A percentile compares a stretch with the other conserved stretches of the same genome.
Conservation (phyloP, 805 yeast species). For the Deakozyma indianensis region DNA sequence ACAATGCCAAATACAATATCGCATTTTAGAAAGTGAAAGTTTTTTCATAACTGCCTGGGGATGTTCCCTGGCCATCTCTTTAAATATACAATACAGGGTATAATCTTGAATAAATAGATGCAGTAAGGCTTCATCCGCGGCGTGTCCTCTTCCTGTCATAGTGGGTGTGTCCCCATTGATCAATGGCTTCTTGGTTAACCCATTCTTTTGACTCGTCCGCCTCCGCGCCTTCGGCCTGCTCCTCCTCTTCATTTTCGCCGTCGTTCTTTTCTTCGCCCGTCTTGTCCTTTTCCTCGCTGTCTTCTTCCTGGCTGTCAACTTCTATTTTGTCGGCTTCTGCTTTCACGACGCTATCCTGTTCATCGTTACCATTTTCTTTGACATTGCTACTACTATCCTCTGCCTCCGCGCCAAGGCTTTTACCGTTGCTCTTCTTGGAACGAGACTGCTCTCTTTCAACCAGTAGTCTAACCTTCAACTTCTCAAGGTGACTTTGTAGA, state of each 20-base stretch:
- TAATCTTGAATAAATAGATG: not conserved
- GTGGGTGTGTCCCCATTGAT: constrained; percentile 13
- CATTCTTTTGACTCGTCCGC: constrained; percentile 4
- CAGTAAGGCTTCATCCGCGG: not conserved
- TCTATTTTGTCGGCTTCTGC: not conserved
- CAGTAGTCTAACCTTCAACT: not conserved
- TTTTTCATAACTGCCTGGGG: not conserved
- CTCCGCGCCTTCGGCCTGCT: not conserved
- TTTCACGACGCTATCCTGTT: constrained; percentile 2
- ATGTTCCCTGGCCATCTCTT: not conserved
- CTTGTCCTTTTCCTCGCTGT: constrained; percentile 4
- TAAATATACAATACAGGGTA: not conserved
- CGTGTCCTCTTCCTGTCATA: constrained; percentile 17
- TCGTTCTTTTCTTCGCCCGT: constrained; percentile 3
- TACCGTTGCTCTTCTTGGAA: constrained; percentile 4
- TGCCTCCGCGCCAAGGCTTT: constrained; percentile 3
- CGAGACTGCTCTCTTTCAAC: constrained; percentile 5
- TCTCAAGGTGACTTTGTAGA: not conserved
- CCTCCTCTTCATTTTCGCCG: constrained; percentile 5
- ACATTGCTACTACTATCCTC: constrained; percentile 2
- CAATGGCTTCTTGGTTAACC: constrained; percentile 10
- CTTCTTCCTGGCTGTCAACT: not conserved
- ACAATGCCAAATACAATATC: not conserved
- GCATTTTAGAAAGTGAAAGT: not conserved
- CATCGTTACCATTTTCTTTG: constrained; percentile 5